These are phyloP conservation scores for Curvularia sp. DNA, from an alignment of 2,329 filamentous ascomycete species.

Conservation along the genomic window DNA sequence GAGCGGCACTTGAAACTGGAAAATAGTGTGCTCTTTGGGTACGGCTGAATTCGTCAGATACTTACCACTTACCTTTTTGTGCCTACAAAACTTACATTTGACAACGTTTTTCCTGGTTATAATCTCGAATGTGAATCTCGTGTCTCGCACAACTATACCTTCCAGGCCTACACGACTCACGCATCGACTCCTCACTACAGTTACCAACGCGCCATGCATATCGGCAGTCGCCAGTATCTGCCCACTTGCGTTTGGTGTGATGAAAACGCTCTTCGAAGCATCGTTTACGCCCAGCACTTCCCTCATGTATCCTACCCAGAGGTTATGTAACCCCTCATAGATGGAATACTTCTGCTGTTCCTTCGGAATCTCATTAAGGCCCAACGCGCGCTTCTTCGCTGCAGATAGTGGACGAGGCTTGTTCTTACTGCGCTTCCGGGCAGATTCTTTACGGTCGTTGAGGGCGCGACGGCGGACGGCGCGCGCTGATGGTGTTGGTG, in stretches of 20 bases:
- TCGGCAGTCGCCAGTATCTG: slow-evolving; percentile 83
- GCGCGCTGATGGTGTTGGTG: slow-evolving; percentile 64
- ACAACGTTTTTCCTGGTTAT: slow-evolving; percentile 74
- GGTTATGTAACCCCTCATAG: slow-evolving; percentile 75
- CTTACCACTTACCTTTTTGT: slow-evolving; percentile 22
- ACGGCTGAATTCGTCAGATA: slow-evolving; percentile 59
- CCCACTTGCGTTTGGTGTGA: slow-evolving; percentile 67
- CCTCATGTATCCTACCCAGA: slow-evolving; percentile 87
- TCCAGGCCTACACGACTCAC: slow-evolving; percentile 80
- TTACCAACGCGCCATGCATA: slow-evolving; percentile 84
- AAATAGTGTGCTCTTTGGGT: slow-evolving; percentile 90
- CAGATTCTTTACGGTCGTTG: slow-evolving; percentile 48
- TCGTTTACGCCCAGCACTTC: slow-evolving; percentile 74
- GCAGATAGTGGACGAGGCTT: slow-evolving; percentile 77
- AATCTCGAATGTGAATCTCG: slow-evolving; percentile 84
- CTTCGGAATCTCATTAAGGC: slow-evolving; percentile 77
- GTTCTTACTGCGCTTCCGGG: slow-evolving; percentile 49
- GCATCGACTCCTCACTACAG: slow-evolving; percentile 83
- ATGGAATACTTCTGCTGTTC: slow-evolving; percentile 73
- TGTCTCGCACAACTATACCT: slow-evolving; percentile 89
- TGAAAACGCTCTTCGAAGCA: slow-evolving; percentile 51
- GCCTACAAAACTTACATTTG: slow-evolving; percentile 62
- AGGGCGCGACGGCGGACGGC: slow-evolving; percentile 61
- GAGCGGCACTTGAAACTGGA: slow-evolving; percentile 74
- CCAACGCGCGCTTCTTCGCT: slow-evolving; percentile 74